Evolutionary conservation across 2,329 filamentous ascomycete species (phyloP).

Genomic region (Cercospora brassicicola): DNA sequence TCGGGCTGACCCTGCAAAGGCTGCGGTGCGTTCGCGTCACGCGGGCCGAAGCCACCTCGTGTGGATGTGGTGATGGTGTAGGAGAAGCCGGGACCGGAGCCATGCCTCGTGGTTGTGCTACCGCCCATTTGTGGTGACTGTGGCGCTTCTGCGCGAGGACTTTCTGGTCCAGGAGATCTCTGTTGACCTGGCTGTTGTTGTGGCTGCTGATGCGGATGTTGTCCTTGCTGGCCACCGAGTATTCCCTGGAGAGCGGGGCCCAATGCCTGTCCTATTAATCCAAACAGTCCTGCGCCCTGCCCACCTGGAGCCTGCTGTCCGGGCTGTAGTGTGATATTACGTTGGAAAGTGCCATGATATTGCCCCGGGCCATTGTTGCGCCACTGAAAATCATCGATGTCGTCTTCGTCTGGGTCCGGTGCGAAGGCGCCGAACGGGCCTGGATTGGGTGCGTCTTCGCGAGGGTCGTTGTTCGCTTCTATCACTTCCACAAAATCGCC

Average conservation of each 20-base stretch:
- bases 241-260: constrained; percentile 25
- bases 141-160: constrained; percentile 1
- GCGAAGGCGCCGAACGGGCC: constrained; percentile 29
- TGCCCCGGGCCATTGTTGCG: constrained; percentile 34
- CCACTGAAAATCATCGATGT: constrained; percentile 40
- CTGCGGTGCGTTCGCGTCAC: constrained; percentile 54
- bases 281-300: constrained; percentile 45
- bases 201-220: constrained; percentile 11
- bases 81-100: constrained; percentile 32
- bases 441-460: constrained; percentile 40
- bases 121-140: constrained; percentile 18
- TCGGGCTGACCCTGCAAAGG: constrained; percentile 41
- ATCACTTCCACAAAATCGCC: constrained; percentile 80
- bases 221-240: constrained; percentile 26
- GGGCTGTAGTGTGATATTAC: constrained; percentile 39
- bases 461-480: constrained; percentile 63
- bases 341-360: constrained; percentile 41
- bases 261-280: constrained; percentile 24
- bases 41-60: constrained; percentile 47
- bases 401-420: constrained; percentile 52
- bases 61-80: constrained; percentile 37
- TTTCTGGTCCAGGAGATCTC: constrained; percentile 11
- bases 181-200: constrained; percentile 20
- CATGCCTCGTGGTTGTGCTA: constrained; percentile 21
- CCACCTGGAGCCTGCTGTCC: constrained; percentile 11